phyloP scores from a whole-genome alignment of 2,329 filamentous ascomycete species.

The Cladosporium sp. region DNA sequence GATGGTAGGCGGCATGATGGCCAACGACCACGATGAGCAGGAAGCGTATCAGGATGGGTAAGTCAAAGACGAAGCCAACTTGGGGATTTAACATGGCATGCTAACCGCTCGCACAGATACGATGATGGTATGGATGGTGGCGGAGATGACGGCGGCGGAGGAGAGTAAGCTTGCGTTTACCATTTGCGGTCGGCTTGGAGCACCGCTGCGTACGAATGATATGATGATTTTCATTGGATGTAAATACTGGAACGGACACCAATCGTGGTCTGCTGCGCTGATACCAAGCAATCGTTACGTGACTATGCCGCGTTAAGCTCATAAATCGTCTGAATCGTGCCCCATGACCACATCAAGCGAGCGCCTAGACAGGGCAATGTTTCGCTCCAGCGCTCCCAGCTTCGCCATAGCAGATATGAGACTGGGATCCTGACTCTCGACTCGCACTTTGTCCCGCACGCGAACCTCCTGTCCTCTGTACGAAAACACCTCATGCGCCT shows the following conservation, averaged over 20 bases:
- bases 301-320: neutral
- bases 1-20: conserved; percentile 61
- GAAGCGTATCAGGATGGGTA: conserved; percentile 40
- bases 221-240: too few relatives aligned
- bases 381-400: conserved; percentile 68
- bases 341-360: conserved; percentile 77
- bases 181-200: too few relatives aligned
- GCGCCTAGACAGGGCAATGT: conserved; percentile 60
- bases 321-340: conserved; percentile 35
- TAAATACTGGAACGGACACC: too few relatives aligned
- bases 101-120: conserved; percentile 20
- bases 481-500: conserved; percentile 69
- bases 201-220: too few relatives aligned
- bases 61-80: conserved; percentile 13
- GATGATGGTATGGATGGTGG: conserved; percentile 28
- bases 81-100: conserved; percentile 13
- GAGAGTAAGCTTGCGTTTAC: conserved; percentile 8
- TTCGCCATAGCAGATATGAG: conserved; percentile 79
- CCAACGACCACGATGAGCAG: conserved; percentile 45
- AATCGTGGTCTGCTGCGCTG: too few relatives aligned
- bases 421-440: conserved; percentile 84
- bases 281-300: too few relatives aligned
- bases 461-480: conserved; percentile 67
- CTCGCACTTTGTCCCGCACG: conserved; percentile 81
- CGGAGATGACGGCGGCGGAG: conserved; percentile 15